Evolutionary conservation across 2,329 filamentous ascomycete genomes (phyloP), one percentile per base, ranked within the genome.

Genomic region (Westerdykella sp.): DNA sequence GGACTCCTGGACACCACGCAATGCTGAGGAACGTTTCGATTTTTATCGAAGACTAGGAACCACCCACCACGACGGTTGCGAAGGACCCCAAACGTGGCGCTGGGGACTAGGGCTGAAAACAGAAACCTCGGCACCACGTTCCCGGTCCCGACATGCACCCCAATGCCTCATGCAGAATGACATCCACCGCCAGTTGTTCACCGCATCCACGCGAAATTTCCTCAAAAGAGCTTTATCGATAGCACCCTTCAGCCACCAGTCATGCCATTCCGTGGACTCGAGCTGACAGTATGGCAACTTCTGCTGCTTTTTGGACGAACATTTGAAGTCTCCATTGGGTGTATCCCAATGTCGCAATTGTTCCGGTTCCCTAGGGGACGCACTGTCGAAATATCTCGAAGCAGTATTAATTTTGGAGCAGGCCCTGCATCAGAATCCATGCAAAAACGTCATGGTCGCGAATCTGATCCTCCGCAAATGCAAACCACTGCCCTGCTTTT

Each of bases 171-270:
- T 59, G 60, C 60, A 59, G 37, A 50, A 59, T 62, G 60, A 63
- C 59, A 57, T 57, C 49, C 53, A 36, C 28, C 31, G 53, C 52
- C 56, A 57, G 56, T 49, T 60, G 54, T 56, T 60, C 53, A 60
- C 57, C 55, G 59, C 53, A 49, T 46, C 30, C 44, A 42, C 44
- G 49, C 37, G 39, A 39, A 34, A 31, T 6, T 37, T 42, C 16
- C 9, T 15, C 25, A 28, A 28, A 28, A 28, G 7, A 10, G 25
- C 23, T 35, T 39, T 44, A 43, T 51, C 48, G 43, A 49, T 49
- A 46, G 38, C 48, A 41, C 32, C 45, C 43, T 41, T 39, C 43
- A 34, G 28, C 42, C 15, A 14, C 30, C 25, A 28, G 25, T 7
- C 7, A 28, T 10, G 25, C 2, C 9, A 28, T 28, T 9, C 9